phyloP scores from a whole-genome alignment of 2,329 filamentous ascomycete species.

The Aspergillus udagawae region DNA sequence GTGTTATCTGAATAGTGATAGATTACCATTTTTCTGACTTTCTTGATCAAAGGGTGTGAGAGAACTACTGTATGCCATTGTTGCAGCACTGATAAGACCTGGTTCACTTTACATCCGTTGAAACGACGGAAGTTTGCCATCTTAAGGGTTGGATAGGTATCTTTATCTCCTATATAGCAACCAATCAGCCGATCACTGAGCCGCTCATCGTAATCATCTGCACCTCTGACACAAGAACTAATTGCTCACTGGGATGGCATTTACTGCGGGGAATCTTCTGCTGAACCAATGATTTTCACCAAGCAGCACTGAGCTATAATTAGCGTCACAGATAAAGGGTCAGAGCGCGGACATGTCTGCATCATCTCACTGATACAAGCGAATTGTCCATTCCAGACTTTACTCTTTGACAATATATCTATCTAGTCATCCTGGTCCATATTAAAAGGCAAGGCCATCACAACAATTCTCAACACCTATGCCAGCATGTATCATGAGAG shows the following conservation, averaged over 20 bases:
- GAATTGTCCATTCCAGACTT: neutral
- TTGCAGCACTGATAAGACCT: neutral
- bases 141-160: neutral
- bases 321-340: neutral
- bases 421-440: neutral
- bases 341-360: neutral
- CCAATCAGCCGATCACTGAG: too few species aligned
- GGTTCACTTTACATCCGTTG: neutral
- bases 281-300: neutral
- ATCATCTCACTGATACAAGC: too few species aligned
- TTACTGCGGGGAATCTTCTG: neutral
- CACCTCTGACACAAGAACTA: too few species aligned
- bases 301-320: neutral
- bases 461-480: neutral
- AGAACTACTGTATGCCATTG: neutral
- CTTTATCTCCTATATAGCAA: too few species aligned
- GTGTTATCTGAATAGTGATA: neutral
- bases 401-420: neutral
- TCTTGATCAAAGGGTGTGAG: too few species aligned
- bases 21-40: too few species aligned
- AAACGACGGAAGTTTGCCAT: too few species aligned
- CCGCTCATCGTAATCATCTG: too few species aligned
- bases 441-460: neutral
- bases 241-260: too few species aligned
- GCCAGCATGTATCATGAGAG: too few species aligned